Base-by-base conservation (phyloP, 306 rosid species). In the Rosa lucieae region DNA sequence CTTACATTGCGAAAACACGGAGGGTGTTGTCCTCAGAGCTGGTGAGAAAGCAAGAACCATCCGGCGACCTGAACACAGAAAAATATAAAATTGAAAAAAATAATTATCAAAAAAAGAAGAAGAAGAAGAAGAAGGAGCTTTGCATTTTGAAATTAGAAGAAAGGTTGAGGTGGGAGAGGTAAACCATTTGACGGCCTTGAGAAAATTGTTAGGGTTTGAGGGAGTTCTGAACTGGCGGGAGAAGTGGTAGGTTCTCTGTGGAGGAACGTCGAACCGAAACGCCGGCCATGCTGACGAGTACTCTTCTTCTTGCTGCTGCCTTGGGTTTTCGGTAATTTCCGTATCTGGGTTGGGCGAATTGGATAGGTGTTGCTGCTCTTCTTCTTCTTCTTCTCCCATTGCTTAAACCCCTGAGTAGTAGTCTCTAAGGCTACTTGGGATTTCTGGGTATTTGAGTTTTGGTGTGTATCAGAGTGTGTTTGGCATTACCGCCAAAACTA, bases 11-110 rank as follows among this genome's bases (percentile, higher is more conserved):
- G 85, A 95, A 95, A 67, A 83, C 49, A 32, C 97, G 97, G 73
- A 95, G 94, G 77, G 90, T 79, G 77, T 89, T 91, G 77, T 92
- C 99, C 18, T 92, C 97, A 23, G 99, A 92, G 70, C 89, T 80
- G 58, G 99, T 88, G 44, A 95, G 96, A 69, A 92, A 95, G 65
- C 87, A 85, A 49, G 99, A 95, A 42, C 99, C 99, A 55, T 95
- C 98, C 12, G 97, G 98, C 44, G 98, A 92, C 98, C 98, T 93
- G 35, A 6, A 73, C 40, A 65, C 51, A 59, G 10, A 14, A 18
- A 18, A 51, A 6, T 5, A 53, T 1, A 3, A 21, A 23, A 32
- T 42, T 6, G 52, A 21, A 48, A 67, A 78, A 3, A 46, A 44
- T 2, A 8, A 14, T 18, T 42, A 6, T 66, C 56, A 67, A 47